Base-by-base conservation (phyloP, 306 rosid genomes). In the Medicago truncatula region DNA sequence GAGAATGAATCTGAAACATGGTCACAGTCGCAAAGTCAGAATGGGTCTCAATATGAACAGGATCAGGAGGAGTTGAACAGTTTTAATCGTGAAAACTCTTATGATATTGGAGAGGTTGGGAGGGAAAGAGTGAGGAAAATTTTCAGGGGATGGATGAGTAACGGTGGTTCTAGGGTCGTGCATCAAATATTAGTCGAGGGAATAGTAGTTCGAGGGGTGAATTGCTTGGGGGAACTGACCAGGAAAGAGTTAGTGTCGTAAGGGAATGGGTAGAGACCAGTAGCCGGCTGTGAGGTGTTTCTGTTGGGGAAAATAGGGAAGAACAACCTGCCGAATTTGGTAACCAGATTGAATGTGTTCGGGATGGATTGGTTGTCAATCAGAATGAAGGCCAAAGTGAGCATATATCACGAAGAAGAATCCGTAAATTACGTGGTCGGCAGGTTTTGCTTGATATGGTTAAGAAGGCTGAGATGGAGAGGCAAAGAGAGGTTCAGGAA, bases 401-500 rank as follows among this genome's bases (percentile, higher is more conserved):
- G 78, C 96, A 71, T 80, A 38, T 61, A 61, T 61, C 63, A 34
- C 85, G 92, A 74, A 92, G 89, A 84, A 92, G 98, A 46, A 82
- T 90, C 52, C 93, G 96, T 15, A 89, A 78, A 81, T 76, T 92
- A 85, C 82, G 93, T 79, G 99, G 99, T 61, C 88, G 99, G 50
- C 99, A 96, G 80, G 89, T 88, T 67, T 72, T 96, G 81, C 92
- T 96, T 78, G 99, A 92, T 85, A 96, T 96, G 97, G 78, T 92
- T 23, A 92, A 87, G 87, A 92, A 80, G 84, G 88, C 92, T 77
- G 90, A 86, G 87, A 84, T 77, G 82, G 96, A 90, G 76, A 92
- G 99, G 69, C 90, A 87, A 71, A 73, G 81, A 52, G 98, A 96
- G 78, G 85, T 90, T 84, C 91, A 88, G 77, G 89, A 76, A 47